These are phyloP conservation scores for Acmispon strigosus DNA, from an alignment of 306 rosid genomes.

Conservation along the genomic window DNA sequence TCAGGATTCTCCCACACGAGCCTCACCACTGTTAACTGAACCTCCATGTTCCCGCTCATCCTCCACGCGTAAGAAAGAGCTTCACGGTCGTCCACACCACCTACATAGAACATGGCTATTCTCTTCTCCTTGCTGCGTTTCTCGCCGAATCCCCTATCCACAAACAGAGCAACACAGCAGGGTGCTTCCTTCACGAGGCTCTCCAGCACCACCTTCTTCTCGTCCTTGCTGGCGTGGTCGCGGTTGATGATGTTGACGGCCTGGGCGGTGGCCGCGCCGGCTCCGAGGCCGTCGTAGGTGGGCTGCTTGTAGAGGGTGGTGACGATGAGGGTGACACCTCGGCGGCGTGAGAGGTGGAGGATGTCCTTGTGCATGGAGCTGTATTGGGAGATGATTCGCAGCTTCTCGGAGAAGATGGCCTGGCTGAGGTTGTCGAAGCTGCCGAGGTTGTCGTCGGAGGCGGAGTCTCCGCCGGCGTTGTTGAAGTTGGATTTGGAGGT, in stretches of 20 bases:
- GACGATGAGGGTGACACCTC: conserved; percentile 17
- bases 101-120: conserved; percentile 27
- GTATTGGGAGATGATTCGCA: conserved; percentile 25
- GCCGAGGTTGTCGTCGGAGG: conserved; percentile 9
- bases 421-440: conserved; percentile 34
- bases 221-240: conserved; percentile 14
- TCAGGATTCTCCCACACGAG: conserved; percentile 31
- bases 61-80: conserved; percentile 43
- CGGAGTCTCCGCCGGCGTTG: neutral
- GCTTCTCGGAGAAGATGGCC: conserved; percentile 31
- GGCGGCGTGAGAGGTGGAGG: conserved; percentile 1
- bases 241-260: conserved; percentile 35
- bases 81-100: conserved; percentile 35
- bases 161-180: conserved; percentile 26
- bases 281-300: conserved; percentile 32
- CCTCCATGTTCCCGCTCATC: conserved; percentile 19
- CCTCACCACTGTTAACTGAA: conserved; percentile 26
- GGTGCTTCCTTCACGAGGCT: conserved; percentile 12
- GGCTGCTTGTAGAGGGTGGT: conserved; percentile 31
- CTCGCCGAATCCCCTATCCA: conserved; percentile 19
- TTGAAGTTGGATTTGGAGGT: neutral
- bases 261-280: conserved; percentile 27
- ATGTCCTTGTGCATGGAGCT: conserved; percentile 37
- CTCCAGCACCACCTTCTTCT: conserved; percentile 26
- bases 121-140: neutral